These are phyloP conservation scores for Colletotrichum sp. DNA, from an alignment of 2,329 filamentous ascomycete genomes.

Conservation along the genomic window DNA sequence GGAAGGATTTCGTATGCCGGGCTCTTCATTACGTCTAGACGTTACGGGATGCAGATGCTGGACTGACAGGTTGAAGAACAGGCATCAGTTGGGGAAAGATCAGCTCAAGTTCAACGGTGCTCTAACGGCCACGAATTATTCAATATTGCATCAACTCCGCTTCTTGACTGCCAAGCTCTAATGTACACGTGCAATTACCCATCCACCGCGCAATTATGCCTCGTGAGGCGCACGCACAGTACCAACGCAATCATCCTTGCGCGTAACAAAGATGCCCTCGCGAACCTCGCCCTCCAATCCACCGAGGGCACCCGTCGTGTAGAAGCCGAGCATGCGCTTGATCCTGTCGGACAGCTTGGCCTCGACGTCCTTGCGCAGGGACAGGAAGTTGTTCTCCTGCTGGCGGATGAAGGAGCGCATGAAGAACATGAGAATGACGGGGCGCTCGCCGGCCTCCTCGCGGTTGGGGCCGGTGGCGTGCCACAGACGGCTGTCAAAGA, in stretches of 20 bases:
- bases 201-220: background rate
- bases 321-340: background rate
- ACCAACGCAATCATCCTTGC: background rate
- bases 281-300: background rate
- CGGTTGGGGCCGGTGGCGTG: background rate
- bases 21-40: background rate
- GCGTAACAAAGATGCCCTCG: background rate
- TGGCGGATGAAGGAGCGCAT: slow-evolving; percentile 2
- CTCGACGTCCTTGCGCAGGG: slow-evolving; percentile 5
- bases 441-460: background rate
- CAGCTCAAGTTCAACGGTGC: background rate
- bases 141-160: background rate
- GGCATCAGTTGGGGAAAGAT: background rate
- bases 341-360: background rate
- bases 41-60: background rate
- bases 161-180: background rate
- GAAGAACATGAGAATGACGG: slow-evolving; percentile 1
- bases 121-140: background rate
- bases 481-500: background rate
- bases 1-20: background rate
- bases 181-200: background rate
- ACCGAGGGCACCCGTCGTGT: background rate
- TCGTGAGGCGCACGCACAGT: background rate
- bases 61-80: background rate
- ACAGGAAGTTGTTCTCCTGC: slow-evolving; percentile 1